Conservation (phyloP, 2,329 filamentous ascomycete species). For the Colletotrichum sp. region DNA sequence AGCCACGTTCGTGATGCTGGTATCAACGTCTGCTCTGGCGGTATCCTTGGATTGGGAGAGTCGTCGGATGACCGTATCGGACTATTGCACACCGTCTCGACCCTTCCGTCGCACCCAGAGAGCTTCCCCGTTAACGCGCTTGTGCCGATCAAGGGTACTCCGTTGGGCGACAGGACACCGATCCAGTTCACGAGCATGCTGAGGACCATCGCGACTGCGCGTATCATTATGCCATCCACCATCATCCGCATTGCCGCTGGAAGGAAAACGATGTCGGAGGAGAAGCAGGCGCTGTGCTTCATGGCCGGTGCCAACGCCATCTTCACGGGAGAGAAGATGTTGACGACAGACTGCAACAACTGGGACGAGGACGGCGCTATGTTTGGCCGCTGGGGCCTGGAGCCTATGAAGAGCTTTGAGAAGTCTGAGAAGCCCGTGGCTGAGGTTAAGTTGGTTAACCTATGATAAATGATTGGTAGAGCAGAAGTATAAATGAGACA, state of each 20-base stretch:
- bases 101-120: slow-evolving; percentile 82
- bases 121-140: slow-evolving; percentile 92
- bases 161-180: slow-evolving; percentile 75
- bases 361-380: slow-evolving; percentile 88
- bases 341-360: slow-evolving; percentile 89
- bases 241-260: slow-evolving; percentile 89
- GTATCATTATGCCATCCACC: slow-evolving; percentile 82
- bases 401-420: slow-evolving; percentile 71
- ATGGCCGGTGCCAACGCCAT: slow-evolving; percentile 93
- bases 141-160: slow-evolving; percentile 89
- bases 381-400: slow-evolving; percentile 83
- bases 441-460: background rate
- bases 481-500: background rate
- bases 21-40: slow-evolving; percentile 88
- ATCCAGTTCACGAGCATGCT: slow-evolving; percentile 81
- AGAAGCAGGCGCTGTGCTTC: slow-evolving; percentile 89
- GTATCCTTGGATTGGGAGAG: slow-evolving; percentile 87
- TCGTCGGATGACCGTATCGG: slow-evolving; percentile 80
- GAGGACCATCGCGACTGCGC: slow-evolving; percentile 82
- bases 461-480: background rate
- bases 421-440: slow-evolving; percentile 29
- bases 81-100: slow-evolving; percentile 81
- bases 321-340: slow-evolving; percentile 94
- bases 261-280: slow-evolving; percentile 82
- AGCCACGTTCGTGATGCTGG: slow-evolving; percentile 83